Evolutionary conservation across 495 filamentous ascomycete genomes (phyloP).

Genomic region (Physcia stellaris): DNA sequence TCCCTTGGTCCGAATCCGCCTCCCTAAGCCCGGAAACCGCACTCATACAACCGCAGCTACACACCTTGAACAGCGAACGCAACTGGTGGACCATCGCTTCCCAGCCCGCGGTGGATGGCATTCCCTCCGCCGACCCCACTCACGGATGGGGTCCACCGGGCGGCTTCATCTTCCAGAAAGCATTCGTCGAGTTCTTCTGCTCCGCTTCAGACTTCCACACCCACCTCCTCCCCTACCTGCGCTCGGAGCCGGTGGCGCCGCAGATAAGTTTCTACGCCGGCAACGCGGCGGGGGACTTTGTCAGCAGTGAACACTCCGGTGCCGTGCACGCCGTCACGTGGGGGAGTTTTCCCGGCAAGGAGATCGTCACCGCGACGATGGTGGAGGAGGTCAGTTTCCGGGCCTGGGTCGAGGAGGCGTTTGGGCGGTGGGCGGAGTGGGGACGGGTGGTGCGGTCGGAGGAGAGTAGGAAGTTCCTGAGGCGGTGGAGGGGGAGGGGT

Average conservation of each 20-base stretch:
- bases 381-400: conserved; percentile 93
- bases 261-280: conserved; percentile 76
- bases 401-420: conserved; percentile 93
- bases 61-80: conserved; percentile 55
- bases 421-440: conserved; percentile 92
- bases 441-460: conserved; percentile 58
- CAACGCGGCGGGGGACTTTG: conserved; percentile 57
- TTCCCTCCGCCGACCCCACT: conserved; percentile 56
- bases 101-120: conserved; percentile 87
- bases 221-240: conserved; percentile 46
- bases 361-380: conserved; percentile 95
- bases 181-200: conserved; percentile 93
- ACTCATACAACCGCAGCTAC: conserved; percentile 58
- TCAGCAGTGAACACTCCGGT: conserved; percentile 41
- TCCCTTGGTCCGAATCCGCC: conserved; percentile 90
- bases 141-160: conserved; percentile 92
- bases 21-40: conserved; percentile 63
- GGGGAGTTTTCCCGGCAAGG: conserved; percentile 91
- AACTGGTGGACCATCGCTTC: conserved; percentile 93
- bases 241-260: conserved; percentile 35
- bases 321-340: conserved; percentile 90
- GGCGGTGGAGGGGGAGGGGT: conserved; percentile 7
- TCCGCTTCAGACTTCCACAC: conserved; percentile 51
- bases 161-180: conserved; percentile 96
- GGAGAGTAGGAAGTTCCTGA: conserved; percentile 12